Evolutionary conservation across 345 rosid genomes (phyloP).

Genomic region (Rubroshorea leprosula): DNA sequence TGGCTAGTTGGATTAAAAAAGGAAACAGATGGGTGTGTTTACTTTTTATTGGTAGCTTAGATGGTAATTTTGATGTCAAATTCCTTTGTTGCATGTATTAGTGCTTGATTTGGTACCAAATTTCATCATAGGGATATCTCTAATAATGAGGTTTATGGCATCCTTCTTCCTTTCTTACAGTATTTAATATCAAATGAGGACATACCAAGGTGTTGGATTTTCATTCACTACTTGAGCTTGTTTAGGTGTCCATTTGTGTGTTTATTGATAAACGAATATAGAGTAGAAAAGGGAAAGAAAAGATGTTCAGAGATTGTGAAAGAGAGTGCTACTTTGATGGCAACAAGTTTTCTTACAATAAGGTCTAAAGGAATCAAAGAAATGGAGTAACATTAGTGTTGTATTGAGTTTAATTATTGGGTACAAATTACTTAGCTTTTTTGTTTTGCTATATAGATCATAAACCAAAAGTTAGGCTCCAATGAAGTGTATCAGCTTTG

Average conservation of each 20-base stretch:
- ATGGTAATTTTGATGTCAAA: conserved; percentile 67
- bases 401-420: conserved; percentile 65
- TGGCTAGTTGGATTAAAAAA: conserved; percentile 85
- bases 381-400: conserved; percentile 68
- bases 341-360: conserved; percentile 48
- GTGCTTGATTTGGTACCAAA: conserved; percentile 84
- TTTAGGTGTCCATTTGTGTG: conserved; percentile 83
- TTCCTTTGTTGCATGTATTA: conserved; percentile 77
- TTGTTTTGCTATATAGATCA: conserved; percentile 65
- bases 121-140: conserved; percentile 86
- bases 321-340: conserved; percentile 36
- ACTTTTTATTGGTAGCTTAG: conserved; percentile 69
- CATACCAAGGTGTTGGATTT: conserved; percentile 73
- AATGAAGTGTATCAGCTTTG: too few relatives aligned
- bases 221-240: conserved; percentile 76
- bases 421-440: conserved; percentile 59
- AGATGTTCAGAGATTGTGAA: conserved; percentile 31
- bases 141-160: conserved; percentile 75
- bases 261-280: conserved; percentile 64
- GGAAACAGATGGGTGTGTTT: conserved; percentile 45
- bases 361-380: conserved; percentile 50
- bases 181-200: conserved; percentile 64
- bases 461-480: conserved; percentile 24
- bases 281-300: conserved; percentile 40
- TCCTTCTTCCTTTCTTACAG: conserved; percentile 83